Conservation (phyloP, 257 asterid genomes). For the Eucommia ulmoides region DNA sequence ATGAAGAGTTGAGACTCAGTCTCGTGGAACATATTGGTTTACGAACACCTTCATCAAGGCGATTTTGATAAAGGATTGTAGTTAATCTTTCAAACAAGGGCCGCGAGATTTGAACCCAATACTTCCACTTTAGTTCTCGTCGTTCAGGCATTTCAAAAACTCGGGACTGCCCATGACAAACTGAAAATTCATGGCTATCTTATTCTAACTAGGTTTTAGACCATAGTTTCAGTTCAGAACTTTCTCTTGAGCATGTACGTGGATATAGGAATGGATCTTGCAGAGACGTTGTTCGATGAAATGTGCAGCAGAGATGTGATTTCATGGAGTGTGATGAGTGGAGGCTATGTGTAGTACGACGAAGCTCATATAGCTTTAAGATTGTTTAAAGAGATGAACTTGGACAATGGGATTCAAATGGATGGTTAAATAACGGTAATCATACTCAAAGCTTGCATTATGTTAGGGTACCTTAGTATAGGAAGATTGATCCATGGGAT, state of each 20-base stretch:
- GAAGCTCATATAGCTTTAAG: slow-evolving; percentile 29
- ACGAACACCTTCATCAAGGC: slow-evolving; percentile 35
- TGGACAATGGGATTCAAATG: slow-evolving; percentile 24
- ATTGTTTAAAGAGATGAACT: slow-evolving; percentile 43
- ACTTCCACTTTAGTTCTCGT: slow-evolving; percentile 63
- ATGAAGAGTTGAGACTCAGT: slow-evolving; percentile 47
- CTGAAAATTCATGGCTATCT: slow-evolving; percentile 43
- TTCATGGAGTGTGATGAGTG: slow-evolving; percentile 72
- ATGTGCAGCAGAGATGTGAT: slow-evolving; percentile 59
- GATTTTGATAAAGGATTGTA: slow-evolving; percentile 31
- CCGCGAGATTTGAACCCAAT: slow-evolving; percentile 54
- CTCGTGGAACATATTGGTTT: slow-evolving; percentile 79
- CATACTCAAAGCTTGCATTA: slow-evolving; percentile 57
- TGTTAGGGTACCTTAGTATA: slow-evolving; percentile 27
- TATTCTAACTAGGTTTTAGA: slow-evolving; percentile 41
- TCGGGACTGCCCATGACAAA: slow-evolving; percentile 28
- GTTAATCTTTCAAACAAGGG: slow-evolving; percentile 43
- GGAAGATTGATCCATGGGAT: slow-evolving; percentile 56
- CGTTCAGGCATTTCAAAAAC: slow-evolving; percentile 43
- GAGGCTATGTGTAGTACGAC: slow-evolving; percentile 33
- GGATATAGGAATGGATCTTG: slow-evolving; percentile 38
- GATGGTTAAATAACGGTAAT: slow-evolving; percentile 68
- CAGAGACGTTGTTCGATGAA: slow-evolving; percentile 57
- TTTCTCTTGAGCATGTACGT: slow-evolving; percentile 53
- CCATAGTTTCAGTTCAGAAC: slow-evolving; percentile 50